Base-by-base conservation (phyloP, 345 rosid genomes). In the Cardamine occulta region DNA sequence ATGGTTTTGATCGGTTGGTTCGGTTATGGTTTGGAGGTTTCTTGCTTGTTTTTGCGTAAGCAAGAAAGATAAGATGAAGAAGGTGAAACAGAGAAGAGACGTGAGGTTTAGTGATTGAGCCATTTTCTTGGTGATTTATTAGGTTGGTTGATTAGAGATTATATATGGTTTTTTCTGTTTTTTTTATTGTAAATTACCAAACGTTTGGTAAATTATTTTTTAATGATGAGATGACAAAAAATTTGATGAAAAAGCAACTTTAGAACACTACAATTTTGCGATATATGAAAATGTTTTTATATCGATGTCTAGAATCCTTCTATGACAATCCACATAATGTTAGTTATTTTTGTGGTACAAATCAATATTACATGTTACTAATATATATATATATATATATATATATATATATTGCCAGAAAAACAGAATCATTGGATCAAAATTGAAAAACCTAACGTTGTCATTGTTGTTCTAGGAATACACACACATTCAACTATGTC, bases 71-170 rank as follows among this genome's bases (percentile, higher is more conserved):
- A 42, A 19, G 48, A 52, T 52, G 48, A 76, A 28, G 57, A 76
- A 68, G 7, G 13, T 52, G 37, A 68, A 52, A 68, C 49, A 52
- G n/a, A 60, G 56, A 70, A 61, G 57, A 53, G 49, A 23, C 8
- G 45, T 52, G 3, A 61, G 32, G 8, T 53, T 76, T 32, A 32
- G 74, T 76, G 74, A 62, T 61, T 31, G 69, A 53, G 39, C 70
- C 80, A 76, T 69, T 49, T 49, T 31, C 39, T 40, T 29, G 0
- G 14, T 40, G 60, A 56, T 74, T 47, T 28, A 28, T 28, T 28
- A 28, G 31, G 31, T 26, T 57, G 31, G 59, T 32, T 14, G 28
- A 54, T 12, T 74, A 32, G 65, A 4, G 57, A 42, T 7, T 73
- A 42, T 39, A 63, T 39, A 63, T 35, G 3, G 2, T 4, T 63